Base-by-base conservation (phyloP, 192 early-diverging fungal genomes). In the Radiomyces spectabilis region DNA sequence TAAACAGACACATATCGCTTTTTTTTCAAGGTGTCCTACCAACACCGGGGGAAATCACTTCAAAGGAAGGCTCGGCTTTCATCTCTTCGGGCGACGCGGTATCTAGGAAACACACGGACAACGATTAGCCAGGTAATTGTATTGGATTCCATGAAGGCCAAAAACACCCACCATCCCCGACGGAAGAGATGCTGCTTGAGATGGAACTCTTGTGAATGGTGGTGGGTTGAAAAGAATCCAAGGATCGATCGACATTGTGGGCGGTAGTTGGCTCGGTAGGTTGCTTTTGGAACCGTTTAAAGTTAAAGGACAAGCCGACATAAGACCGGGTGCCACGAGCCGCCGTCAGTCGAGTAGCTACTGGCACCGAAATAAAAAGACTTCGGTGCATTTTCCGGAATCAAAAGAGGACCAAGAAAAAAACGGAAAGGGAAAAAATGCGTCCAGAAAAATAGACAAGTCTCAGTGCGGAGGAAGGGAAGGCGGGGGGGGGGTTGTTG, bases 61-160 rank as follows among this genome's bases (percentile, higher is more conserved):
- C 72, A 54, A 81, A 81, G 21, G 60, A 65, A 35, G 79, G 73
- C 53, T 81, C 73, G 31, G 71, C 61, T 19, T 59, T 34, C n/a
- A n/a, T n/a, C 64, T 65, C 41, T 59, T 67, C 37, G 55, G 63
- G 41, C 52, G 57, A 32, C 57, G n/a, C n/a, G n/a, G 63, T 49
- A 59, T 73, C 73, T 71, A 73, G 10, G 29, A 45, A 57, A 47
- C 12, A 24, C 21, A 35, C 12, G 25, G 37, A 0, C n/a, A 24
- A 47, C n/a, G 19, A 43, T 21, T 16, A 19, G 38, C 27, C n/a
- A 21, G 16, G n/a, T n/a, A n/a, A n/a, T 30, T 10, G 6, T 31
- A 9, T 55, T n/a, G 12, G 12, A 18, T 18, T n/a, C 10, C 0
- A 18, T 25, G 5, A 42, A 42, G 19, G 19, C 8, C 8, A 42